Evolutionary conservation across 768 basidiomycete species (phyloP).

Genomic region (Albatrellus ellisii): DNA sequence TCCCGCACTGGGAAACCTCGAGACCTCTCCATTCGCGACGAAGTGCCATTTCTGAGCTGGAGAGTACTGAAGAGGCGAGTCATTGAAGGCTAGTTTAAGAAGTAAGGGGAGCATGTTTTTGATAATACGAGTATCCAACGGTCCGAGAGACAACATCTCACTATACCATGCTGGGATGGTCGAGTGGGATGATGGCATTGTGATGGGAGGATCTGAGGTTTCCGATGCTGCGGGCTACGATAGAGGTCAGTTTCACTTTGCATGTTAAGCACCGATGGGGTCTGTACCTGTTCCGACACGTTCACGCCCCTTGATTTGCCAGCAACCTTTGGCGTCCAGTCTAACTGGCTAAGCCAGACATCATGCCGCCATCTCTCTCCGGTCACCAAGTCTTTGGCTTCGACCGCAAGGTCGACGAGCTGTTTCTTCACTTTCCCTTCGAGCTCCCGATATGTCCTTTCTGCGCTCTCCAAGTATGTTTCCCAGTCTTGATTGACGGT

Average conservation of each 20-base stretch:
- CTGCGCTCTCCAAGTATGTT: slow-evolving; percentile 64
- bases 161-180: slow-evolving; percentile 42
- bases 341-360: slow-evolving; percentile 81
- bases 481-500: slow-evolving; percentile 90
- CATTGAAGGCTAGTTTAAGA: slow-evolving; percentile 47
- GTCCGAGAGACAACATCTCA: slow-evolving; percentile 29
- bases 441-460: slow-evolving; percentile 58
- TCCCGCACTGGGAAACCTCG: slow-evolving; percentile 30
- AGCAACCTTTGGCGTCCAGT: slow-evolving; percentile 86
- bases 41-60: slow-evolving; percentile 59
- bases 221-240: neutral
- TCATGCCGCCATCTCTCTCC: slow-evolving; percentile 51
- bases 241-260: neutral
- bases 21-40: slow-evolving; percentile 20
- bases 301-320: slow-evolving; percentile 53
- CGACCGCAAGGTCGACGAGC: slow-evolving; percentile 56
- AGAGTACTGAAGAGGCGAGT: slow-evolving; percentile 43
- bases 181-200: neutral
- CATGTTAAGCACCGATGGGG: neutral
- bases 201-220: neutral
- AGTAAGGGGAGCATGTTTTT: slow-evolving; percentile 56
- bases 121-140: slow-evolving; percentile 27
- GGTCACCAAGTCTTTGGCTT: slow-evolving; percentile 36
- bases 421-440: slow-evolving; percentile 46
- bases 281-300: slow-evolving; percentile 19